These are phyloP conservation scores for Barnettozyma siamensis DNA, from an alignment of 805 yeast species.

Conservation along the genomic window DNA sequence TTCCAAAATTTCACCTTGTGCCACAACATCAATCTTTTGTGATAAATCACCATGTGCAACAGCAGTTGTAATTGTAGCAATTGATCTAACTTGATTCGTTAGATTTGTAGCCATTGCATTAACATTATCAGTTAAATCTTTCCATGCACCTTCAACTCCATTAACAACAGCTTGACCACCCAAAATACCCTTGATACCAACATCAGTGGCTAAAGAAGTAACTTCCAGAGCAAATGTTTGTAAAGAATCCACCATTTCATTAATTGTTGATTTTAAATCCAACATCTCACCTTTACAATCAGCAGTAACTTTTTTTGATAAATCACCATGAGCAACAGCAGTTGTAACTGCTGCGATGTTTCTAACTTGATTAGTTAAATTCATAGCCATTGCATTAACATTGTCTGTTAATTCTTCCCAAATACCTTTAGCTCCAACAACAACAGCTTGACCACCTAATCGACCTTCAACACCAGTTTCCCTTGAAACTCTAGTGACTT, in stretches of 20 bases:
- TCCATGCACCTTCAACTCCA: slow-evolving; percentile 90
- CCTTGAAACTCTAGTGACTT: slow-evolving; percentile 83
- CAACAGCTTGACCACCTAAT: slow-evolving; percentile 87
- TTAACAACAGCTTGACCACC: slow-evolving; percentile 90
- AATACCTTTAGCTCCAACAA: slow-evolving; percentile 79
- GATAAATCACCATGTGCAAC: slow-evolving; percentile 93
- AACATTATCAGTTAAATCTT: slow-evolving; percentile 83
- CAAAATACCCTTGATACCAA: slow-evolving; percentile 86
- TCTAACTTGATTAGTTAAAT: slow-evolving; percentile 83
- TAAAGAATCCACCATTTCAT: slow-evolving; percentile 87
- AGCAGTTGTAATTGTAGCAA: slow-evolving; percentile 91
- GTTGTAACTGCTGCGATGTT: slow-evolving; percentile 85
- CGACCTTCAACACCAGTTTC: slow-evolving; percentile 92
- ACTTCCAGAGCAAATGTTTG: slow-evolving; percentile 86
- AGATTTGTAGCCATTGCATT: slow-evolving; percentile 92
- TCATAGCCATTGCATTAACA: slow-evolving; percentile 89
- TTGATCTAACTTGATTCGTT: slow-evolving; percentile 87
- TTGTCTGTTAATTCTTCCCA: slow-evolving; percentile 90
- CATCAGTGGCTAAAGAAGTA: slow-evolving; percentile 87
- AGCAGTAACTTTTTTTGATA: slow-evolving; percentile 78
- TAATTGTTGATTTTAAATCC: slow-evolving; percentile 79
- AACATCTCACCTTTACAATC: slow-evolving; percentile 88
- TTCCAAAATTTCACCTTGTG: slow-evolving; percentile 85
- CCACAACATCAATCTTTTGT: slow-evolving; percentile 80
- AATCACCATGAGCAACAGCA: slow-evolving; percentile 87